Conservation (phyloP, 78 protist genomes). For the Guillardia theta region DNA sequence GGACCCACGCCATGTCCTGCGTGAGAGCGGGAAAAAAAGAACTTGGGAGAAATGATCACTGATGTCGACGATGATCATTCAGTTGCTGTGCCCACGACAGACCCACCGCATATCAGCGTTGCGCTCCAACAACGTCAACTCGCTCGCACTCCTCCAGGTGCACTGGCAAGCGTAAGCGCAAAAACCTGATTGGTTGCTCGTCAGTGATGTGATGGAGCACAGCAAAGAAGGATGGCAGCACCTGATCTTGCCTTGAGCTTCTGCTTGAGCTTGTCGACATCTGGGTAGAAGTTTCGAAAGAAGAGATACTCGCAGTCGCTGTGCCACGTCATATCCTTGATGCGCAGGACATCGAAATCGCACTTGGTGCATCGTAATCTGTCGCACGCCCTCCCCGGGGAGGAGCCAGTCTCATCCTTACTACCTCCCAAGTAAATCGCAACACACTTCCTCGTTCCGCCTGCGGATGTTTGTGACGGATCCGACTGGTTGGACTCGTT, state of each 20-base stretch:
- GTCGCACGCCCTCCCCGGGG: background rate
- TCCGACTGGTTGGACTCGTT: no score
- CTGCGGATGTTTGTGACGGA: background rate
- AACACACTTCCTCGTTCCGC: background rate
- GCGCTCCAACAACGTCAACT: background rate
- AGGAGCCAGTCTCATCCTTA: background rate
- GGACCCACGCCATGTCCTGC: no score
- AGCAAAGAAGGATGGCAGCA: background rate
- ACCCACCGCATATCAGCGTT: no score
- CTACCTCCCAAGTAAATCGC: background rate
- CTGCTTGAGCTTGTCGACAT: background rate
- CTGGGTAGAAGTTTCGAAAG: background rate
- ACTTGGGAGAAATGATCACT: no score
- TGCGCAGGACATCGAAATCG: background rate
- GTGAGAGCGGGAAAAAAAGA: no score
- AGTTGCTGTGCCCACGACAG: no score
- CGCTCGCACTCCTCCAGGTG: background rate
- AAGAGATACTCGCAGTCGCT: background rate
- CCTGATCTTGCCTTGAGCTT: background rate
- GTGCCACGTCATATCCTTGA: background rate
- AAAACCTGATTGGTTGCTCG: background rate
- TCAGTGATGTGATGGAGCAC: background rate
- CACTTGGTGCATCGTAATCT: background rate
- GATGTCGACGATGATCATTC: no score
- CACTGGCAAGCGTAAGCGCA: background rate